phyloP scores from a whole-genome alignment of 108 stramenopile genomes.

The Schizochytrium sp. region DNA sequence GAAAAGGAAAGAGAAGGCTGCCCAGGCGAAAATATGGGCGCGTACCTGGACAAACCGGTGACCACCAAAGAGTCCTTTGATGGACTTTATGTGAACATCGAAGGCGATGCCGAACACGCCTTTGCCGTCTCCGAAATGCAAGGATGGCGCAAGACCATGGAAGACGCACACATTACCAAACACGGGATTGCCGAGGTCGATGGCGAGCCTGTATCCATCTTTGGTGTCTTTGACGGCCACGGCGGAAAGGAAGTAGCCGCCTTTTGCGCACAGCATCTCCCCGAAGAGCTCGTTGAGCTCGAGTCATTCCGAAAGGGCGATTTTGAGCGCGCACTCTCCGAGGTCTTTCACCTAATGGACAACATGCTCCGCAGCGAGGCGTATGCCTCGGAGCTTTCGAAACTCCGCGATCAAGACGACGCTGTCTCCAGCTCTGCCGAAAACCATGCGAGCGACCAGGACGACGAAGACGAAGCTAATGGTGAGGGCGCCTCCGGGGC shows the following conservation, averaged over 20 bases:
- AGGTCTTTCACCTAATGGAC: conserved; percentile 43
- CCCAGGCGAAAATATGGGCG: background rate
- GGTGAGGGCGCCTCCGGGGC: background rate
- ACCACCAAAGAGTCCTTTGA: background rate
- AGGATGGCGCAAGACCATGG: conserved; percentile 94
- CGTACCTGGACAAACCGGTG: background rate
- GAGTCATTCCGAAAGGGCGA: conserved; percentile 26
- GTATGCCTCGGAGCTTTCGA: background rate
- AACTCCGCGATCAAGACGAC: background rate
- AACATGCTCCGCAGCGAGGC: conserved; percentile 17
- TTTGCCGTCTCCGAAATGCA: conserved; percentile 83
- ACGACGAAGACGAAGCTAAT: background rate
- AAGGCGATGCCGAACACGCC: background rate
- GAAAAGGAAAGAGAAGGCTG: background rate
- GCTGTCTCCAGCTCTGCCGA: background rate
- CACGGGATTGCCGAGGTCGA: conserved; percentile 40
- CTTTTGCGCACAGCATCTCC: conserved; percentile 68
- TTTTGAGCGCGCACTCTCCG: conserved; percentile 21
- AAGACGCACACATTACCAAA: conserved; percentile 84
- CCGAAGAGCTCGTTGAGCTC: conserved; percentile 37
- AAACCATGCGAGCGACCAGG: background rate
- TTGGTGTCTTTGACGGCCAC: conserved; percentile 91
- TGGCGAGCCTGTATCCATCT: conserved; percentile 15
- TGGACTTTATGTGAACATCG: background rate
- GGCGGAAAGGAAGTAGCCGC: conserved; percentile 71